Evolutionary conservation across 1,284 basidiomycete species (phyloP).

Genomic region (Quambalaria eucalypti): DNA sequence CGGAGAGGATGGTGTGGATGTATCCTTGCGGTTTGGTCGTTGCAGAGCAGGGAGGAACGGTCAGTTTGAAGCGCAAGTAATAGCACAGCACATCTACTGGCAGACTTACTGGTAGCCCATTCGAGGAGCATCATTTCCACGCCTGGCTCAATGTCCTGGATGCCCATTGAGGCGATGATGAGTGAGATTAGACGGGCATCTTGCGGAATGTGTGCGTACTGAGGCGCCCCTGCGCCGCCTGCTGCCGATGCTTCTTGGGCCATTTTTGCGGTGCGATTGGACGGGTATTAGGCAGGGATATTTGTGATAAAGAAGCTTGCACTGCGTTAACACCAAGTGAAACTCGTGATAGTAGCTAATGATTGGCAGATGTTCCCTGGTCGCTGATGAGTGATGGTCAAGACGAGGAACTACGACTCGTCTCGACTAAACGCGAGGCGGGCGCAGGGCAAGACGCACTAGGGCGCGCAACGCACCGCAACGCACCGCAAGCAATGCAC

Average conservation of each 20-base stretch:
- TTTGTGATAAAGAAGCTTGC: too few species aligned
- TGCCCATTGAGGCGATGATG: slow-evolving; percentile 83
- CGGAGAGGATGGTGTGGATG: slow-evolving; percentile 78
- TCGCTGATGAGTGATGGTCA: too few species aligned
- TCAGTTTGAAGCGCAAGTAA: not conserved
- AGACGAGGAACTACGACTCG: too few species aligned
- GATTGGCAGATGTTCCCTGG: too few species aligned
- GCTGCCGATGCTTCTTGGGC: not conserved
- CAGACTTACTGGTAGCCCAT: slow-evolving; percentile 67
- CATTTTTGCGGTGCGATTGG: not conserved
- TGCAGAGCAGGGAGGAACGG: not conserved
- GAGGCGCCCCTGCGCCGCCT: not conserved
- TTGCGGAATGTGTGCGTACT: slow-evolving; percentile 53
- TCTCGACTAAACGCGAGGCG: too few species aligned
- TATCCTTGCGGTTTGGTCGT: slow-evolving; percentile 59
- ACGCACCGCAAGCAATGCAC: too few species aligned
- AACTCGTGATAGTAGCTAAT: too few species aligned
- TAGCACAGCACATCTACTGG: not conserved
- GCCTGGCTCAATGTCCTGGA: slow-evolving; percentile 84
- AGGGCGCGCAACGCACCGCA: too few species aligned
- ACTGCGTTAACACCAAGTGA: too few species aligned
- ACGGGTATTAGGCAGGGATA: too few species aligned
- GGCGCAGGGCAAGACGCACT: too few species aligned
- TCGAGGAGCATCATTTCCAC: slow-evolving; percentile 91
- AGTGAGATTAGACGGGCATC: slow-evolving; percentile 87